phyloP scores from a whole-genome alignment of 352 stramenopile species.

The Pythium rhizo-oryzae region DNA sequence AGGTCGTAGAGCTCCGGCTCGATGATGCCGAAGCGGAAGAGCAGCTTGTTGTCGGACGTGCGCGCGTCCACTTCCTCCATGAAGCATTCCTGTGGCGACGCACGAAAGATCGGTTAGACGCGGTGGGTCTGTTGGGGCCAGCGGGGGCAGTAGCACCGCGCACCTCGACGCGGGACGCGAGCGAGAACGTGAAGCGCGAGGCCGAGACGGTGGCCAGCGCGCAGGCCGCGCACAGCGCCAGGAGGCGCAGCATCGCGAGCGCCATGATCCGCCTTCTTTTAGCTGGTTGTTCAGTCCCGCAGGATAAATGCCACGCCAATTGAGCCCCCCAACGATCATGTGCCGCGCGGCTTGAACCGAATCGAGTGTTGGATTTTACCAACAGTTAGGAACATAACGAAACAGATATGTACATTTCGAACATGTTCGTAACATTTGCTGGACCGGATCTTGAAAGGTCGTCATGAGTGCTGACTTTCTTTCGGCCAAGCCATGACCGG shows the following conservation, averaged over 20 bases:
- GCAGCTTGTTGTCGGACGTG: constrained; percentile 37
- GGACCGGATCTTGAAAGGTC: constrained; percentile 13
- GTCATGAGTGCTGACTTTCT: not conserved
- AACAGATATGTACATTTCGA: too few species aligned
- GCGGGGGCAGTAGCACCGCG: not conserved
- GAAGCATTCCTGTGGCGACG: constrained; percentile 36
- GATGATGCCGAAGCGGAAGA: constrained; percentile 40
- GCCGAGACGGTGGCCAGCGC: constrained; percentile 7
- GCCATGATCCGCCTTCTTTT: constrained; percentile 22
- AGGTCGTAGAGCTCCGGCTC: constrained; percentile 33
- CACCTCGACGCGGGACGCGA: constrained; percentile 32
- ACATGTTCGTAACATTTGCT: too few species aligned
- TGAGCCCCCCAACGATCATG: constrained; percentile 1
- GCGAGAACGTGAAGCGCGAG: constrained; percentile 32
- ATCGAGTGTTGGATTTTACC: too few species aligned
- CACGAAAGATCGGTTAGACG: not conserved
- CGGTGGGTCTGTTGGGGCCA: not conserved
- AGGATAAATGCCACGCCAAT: not conserved
- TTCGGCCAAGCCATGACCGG: too few species aligned
- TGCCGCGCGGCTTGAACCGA: not conserved
- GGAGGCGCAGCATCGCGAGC: constrained; percentile 18
- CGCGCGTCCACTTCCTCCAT: constrained; percentile 34
- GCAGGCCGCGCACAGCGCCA: constrained; percentile 14
- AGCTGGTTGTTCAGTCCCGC: not conserved
- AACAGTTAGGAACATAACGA: too few species aligned